Base-by-base conservation (phyloP, 2,329 filamentous ascomycete genomes). In the Colletotrichum eremochloae region DNA sequence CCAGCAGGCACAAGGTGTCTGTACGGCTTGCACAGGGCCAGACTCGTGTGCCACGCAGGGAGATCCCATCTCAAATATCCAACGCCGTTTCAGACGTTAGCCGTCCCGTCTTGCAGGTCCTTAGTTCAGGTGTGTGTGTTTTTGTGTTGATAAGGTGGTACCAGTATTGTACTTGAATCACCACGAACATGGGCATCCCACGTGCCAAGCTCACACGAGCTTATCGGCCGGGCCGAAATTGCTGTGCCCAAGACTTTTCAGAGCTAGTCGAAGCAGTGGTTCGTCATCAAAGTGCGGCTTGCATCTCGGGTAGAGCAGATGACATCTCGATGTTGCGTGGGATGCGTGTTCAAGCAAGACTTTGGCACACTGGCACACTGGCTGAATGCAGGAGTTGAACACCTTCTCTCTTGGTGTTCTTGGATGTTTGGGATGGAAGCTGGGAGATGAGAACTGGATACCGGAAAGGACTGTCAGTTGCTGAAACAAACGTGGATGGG, bases 11-110 rank as follows among this genome's bases (percentile, higher is more conserved):
- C 40, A 57, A 66, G 46, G 44, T 24, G 20, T 7, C 46, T 48
- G 46, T 50, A 61, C 31, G 29, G 44, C 44, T 55, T 29, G 60
- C 36, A 67, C 63, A 61, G 24, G 61, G 33, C 33, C 46, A 60
- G 60, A 69, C 60, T 69, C 55, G 46, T 50, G 64, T 60, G 60
- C 69, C 66, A 72, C 40, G 66, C 60, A 72, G 70, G 66, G 70
- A 72, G 70, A 65, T 65, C 70, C 66, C 65, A 64, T 72, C 66
- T 40, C 60, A 46, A 53, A 64, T 20, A 55, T 60, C 60, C 70
- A 65, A 55, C 63, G 66, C 55, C 62, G 70, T 72, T 72, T 72
- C 70, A 72, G 44, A 60, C 58, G 69, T 65, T 72, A 66, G 60
- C 55, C 40, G 60, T 61, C 60, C 52, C 55, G 60, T 72, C 57